A percentile compares a stretch with the other conserved stretches of the same genome.
Evolutionary conservation across 2,329 filamentous ascomycete genomes (phyloP).

Genomic region (Tolypocladium nubicola): DNA sequence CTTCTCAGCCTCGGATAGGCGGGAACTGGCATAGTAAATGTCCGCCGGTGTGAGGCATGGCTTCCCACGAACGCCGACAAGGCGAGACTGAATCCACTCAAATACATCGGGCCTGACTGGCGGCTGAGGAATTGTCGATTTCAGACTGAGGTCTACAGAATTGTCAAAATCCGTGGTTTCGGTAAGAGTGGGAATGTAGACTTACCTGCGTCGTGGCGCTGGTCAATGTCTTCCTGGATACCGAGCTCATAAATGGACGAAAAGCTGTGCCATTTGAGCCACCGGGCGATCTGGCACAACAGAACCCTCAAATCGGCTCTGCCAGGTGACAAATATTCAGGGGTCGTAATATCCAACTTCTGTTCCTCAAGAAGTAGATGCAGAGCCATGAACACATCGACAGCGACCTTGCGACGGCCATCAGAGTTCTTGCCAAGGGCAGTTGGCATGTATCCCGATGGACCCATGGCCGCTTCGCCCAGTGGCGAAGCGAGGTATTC

Average conservation of each 20-base stretch:
- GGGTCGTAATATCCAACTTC: constrained; percentile 58
- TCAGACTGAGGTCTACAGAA: constrained; percentile 18
- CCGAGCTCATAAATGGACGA: constrained; percentile 39
- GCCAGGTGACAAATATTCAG: constrained; percentile 32
- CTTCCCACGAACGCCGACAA: constrained; percentile 25
- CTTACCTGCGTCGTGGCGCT: constrained; percentile 28
- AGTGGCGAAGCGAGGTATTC: constrained; percentile 52
- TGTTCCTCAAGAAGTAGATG: constrained; percentile 85
- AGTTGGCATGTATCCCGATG: constrained; percentile 55
- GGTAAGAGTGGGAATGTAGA: not conserved
- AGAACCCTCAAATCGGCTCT: constrained; percentile 54
- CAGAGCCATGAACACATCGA: constrained; percentile 62
- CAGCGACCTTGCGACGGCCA: constrained; percentile 47
- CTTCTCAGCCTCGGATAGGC: constrained; percentile 23
- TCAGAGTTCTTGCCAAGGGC: constrained; percentile 40
- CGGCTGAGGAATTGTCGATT: constrained; percentile 21
- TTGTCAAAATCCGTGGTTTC: not conserved
- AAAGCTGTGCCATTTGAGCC: constrained; percentile 62
- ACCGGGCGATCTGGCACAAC: constrained; percentile 68
- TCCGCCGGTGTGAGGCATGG: constrained; percentile 33
- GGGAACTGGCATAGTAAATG: constrained; percentile 30
- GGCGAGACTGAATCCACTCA: constrained; percentile 40
- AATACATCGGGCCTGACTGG: constrained; percentile 30
- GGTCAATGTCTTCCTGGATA: constrained; percentile 36
- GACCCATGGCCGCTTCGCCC: constrained; percentile 44